Evolutionary conservation across 768 basidiomycete genomes (phyloP).

Genomic region (Lactifluus subvellereus): DNA sequence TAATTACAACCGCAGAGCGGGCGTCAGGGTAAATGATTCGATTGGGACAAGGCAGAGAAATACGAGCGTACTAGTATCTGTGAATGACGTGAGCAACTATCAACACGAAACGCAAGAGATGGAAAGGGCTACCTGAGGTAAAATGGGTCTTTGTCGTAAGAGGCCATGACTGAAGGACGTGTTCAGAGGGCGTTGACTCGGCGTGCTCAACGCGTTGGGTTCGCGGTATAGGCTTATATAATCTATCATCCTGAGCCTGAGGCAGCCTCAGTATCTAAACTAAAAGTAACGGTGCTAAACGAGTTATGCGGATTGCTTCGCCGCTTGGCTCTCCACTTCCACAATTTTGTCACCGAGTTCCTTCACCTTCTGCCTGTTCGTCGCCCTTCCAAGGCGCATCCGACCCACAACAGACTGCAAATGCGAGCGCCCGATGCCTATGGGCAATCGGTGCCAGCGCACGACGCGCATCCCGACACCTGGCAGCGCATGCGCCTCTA

Average conservation of each 20-base stretch:
- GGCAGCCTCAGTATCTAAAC: too few species aligned
- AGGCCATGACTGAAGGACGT: conserved; percentile 11
- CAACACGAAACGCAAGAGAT: background rate
- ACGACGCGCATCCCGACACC: conserved; percentile 86
- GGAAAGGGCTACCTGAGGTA: conserved; percentile 18
- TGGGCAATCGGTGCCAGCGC: conserved; percentile 63
- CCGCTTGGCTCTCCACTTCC: conserved; percentile 30
- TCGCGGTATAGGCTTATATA: background rate
- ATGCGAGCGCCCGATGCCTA: conserved; percentile 44
- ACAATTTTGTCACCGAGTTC: conserved; percentile 30
- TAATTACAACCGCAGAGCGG: background rate
- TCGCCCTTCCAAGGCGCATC: conserved; percentile 31
- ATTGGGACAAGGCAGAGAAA: background rate
- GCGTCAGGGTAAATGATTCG: background rate
- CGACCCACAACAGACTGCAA: conserved; percentile 34
- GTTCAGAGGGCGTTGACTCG: background rate
- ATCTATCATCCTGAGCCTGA: background rate
- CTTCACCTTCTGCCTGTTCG: conserved; percentile 33
- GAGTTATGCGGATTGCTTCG: background rate
- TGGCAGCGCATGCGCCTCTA: conserved; percentile 66
- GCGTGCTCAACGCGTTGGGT: conserved; percentile 1
- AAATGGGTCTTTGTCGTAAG: conserved; percentile 25
- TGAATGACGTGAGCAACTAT: conserved; percentile 1
- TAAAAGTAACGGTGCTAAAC: too few species aligned
- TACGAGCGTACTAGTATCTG: conserved; percentile 45